These are phyloP conservation scores for Periconia sp. DNA, from an alignment of 2,329 filamentous ascomycete genomes.

Conservation along the genomic window DNA sequence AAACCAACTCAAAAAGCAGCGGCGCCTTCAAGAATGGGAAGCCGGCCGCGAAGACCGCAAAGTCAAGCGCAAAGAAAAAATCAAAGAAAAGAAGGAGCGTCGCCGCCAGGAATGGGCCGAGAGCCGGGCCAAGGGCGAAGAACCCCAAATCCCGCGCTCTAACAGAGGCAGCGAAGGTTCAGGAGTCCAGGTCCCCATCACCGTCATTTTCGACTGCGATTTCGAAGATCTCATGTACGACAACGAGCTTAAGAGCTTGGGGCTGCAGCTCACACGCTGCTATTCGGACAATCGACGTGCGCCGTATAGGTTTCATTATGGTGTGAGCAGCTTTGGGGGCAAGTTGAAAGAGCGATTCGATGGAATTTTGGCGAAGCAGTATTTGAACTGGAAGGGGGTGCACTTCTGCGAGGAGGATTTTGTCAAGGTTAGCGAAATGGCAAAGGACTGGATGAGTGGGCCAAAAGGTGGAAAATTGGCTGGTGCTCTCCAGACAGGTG, in stretches of 20 bases:
- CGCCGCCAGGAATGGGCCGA: constrained; percentile 49
- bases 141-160: constrained; percentile 15
- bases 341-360: constrained; percentile 77
- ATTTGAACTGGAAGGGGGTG: constrained; percentile 79
- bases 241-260: constrained; percentile 80
- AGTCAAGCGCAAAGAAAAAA: constrained; percentile 60
- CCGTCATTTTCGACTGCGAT: constrained; percentile 85
- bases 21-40: constrained; percentile 74
- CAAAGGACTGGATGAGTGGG: constrained; percentile 68
- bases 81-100: constrained; percentile 55
- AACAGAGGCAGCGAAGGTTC: constrained; percentile 24
- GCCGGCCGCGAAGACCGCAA: constrained; percentile 63
- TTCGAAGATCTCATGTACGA: constrained; percentile 90
- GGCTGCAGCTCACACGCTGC: constrained; percentile 78
- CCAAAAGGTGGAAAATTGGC: constrained; percentile 60
- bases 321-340: constrained; percentile 76
- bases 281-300: constrained; percentile 85
- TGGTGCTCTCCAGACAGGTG: constrained; percentile 54
- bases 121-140: constrained; percentile 29
- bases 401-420: constrained; percentile 76
- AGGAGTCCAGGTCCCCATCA: constrained; percentile 69
- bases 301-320: constrained; percentile 69
- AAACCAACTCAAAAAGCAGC: constrained; percentile 79
- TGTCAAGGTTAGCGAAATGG: constrained; percentile 64
- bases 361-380: constrained; percentile 68